Conservation (phyloP, 2,329 filamentous ascomycete species). For the Fusarium nygamai region DNA sequence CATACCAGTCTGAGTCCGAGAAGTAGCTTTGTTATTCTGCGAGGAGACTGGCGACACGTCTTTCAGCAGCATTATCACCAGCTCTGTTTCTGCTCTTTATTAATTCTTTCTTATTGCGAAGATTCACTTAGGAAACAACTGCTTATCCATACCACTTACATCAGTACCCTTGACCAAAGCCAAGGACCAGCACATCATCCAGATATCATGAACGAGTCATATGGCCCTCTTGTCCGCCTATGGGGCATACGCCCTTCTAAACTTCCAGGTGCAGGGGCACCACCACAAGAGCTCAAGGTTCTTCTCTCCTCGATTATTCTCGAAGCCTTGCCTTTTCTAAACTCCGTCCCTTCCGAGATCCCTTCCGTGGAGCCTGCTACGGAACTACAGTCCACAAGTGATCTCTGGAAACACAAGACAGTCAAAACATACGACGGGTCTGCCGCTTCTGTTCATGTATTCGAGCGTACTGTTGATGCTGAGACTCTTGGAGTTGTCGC, state of each 20-base stretch:
- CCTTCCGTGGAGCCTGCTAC: constrained; percentile 30
- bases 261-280: constrained; percentile 55
- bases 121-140: background rate
- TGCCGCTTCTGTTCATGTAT: constrained; percentile 62
- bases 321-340: constrained; percentile 70
- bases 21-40: background rate
- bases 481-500: constrained; percentile 55
- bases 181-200: background rate
- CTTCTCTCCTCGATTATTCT: constrained; percentile 64
- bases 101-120: background rate
- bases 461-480: constrained; percentile 59
- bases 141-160: background rate
- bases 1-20: background rate
- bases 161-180: background rate
- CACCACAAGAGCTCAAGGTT: constrained; percentile 55
- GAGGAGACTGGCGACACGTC: background rate
- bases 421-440: constrained; percentile 61
- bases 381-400: constrained; percentile 18
- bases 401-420: constrained; percentile 61
- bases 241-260: constrained; percentile 61
- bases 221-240: constrained; percentile 63
- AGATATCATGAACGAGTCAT: constrained; percentile 36
- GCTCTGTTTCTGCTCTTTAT: background rate
- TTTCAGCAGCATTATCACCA: background rate
- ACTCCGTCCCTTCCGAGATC: constrained; percentile 58